A percentile compares a stretch with the other conserved stretches of the same genome.
These are phyloP conservation scores for Neocatenulostroma microsporum DNA, from an alignment of 2,329 filamentous ascomycete species.

Conservation along the genomic window DNA sequence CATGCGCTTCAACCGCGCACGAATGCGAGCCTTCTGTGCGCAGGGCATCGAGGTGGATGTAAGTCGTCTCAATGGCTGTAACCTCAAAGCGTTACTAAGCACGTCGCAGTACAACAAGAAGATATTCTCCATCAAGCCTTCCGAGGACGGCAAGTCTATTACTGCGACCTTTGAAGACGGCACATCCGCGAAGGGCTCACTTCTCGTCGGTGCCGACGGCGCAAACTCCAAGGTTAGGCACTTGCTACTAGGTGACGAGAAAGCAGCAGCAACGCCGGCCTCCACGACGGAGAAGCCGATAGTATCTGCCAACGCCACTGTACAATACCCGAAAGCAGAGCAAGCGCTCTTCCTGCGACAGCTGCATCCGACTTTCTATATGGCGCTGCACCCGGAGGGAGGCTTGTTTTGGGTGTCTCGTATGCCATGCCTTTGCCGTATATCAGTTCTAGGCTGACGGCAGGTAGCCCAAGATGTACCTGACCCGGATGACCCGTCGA, in stretches of 20 bases:
- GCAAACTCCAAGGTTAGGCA: neutral
- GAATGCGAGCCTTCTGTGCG: neutral
- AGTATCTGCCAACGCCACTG: neutral
- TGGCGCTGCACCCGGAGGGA: neutral
- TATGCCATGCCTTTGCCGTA: no score
- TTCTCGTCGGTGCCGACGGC: slow-evolving; percentile 1
- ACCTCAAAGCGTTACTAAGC: no score
- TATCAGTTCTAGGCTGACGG: no score
- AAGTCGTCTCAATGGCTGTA: no score
- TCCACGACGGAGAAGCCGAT: neutral
- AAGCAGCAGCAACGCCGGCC: neutral
- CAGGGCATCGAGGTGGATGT: neutral
- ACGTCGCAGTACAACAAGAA: no score
- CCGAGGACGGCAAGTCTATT: neutral
- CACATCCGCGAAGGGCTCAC: neutral
- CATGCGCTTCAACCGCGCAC: neutral
- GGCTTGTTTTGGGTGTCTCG: neutral
- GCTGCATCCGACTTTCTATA: neutral
- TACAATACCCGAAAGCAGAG: neutral
- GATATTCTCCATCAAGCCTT: no score
- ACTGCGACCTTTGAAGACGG: neutral
- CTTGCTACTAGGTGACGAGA: neutral
- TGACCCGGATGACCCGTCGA: neutral
- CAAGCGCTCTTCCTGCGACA: neutral
- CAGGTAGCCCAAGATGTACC: neutral